A percentile compares a stretch with the other conserved stretches of the same genome.
Conservation (phyloP, 148 eudicot species). For the Silene latifolia region DNA sequence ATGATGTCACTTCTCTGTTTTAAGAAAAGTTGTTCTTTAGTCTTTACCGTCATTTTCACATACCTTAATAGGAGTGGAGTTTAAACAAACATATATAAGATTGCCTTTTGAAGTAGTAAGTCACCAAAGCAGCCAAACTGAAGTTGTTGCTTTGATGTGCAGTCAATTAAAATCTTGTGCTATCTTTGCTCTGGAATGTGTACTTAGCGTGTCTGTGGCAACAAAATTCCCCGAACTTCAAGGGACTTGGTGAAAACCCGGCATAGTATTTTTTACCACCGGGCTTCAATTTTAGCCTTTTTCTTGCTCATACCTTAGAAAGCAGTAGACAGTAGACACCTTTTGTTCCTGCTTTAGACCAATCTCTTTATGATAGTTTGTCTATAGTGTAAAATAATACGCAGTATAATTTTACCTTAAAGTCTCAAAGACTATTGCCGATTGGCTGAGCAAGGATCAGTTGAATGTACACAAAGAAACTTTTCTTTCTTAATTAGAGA, state of each 20-base stretch:
- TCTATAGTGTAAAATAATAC: neutral
- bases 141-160: too few relatives aligned
- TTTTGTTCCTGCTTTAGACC: neutral
- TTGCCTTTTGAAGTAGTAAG: neutral
- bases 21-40: neutral
- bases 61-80: neutral
- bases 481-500: too few relatives aligned
- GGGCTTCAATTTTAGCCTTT: neutral
- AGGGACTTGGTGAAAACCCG: too few relatives aligned
- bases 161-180: too few relatives aligned
- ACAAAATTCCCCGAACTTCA: too few relatives aligned
- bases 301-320: neutral
- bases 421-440: neutral
- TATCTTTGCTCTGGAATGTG: too few relatives aligned
- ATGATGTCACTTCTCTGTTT: neutral
- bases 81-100: too few relatives aligned
- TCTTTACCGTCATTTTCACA: neutral
- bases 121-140: too few relatives aligned
- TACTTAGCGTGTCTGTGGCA: too few relatives aligned
- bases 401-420: neutral
- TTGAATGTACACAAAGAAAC: too few relatives aligned
- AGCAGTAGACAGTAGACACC: neutral
- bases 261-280: too few relatives aligned
- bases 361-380: neutral
- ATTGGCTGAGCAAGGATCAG: too few relatives aligned